Conservation (phyloP, 371 early-diverging fungal species). For the Batkoa obscura region DNA sequence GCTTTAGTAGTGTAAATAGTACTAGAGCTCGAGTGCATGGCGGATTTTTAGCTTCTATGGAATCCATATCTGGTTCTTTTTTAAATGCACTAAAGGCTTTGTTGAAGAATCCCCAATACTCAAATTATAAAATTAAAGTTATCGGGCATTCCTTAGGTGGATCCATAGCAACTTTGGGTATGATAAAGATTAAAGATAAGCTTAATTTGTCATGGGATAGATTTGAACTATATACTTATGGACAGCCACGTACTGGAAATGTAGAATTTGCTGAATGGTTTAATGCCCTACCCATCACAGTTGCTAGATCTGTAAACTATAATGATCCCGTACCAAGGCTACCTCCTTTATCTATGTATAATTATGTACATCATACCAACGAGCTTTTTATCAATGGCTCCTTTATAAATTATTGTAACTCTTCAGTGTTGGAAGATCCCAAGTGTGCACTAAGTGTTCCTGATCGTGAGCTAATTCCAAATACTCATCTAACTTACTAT, state of each 20-base stretch:
- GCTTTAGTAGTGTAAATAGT: not conserved
- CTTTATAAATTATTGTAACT: not conserved
- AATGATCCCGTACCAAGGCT: not conserved
- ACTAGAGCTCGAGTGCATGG: not conserved
- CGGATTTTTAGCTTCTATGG: not conserved
- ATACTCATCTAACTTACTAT: not conserved
- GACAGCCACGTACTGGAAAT: not conserved
- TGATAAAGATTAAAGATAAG: not conserved
- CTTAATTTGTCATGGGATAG: not conserved
- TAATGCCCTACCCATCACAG: not conserved
- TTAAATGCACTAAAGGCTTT: not conserved
- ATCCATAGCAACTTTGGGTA: not conserved
- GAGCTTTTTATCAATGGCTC: not conserved
- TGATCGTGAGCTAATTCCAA: not conserved
- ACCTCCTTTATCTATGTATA: not conserved
- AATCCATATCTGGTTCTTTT: not conserved
- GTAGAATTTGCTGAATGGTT: not conserved
- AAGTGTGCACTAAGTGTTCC: not conserved
- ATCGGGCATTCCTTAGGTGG: not conserved
- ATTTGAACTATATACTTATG: not conserved
- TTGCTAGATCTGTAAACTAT: not conserved
- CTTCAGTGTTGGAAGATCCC: not conserved
- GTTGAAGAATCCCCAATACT: not conserved
- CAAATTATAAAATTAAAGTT: not conserved
- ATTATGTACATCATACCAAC: not conserved